A percentile compares a stretch with the other conserved stretches of the same genome.
Evolutionary conservation across 495 filamentous ascomycete genomes (phyloP).

Genomic region (Haplographium delicatum): DNA sequence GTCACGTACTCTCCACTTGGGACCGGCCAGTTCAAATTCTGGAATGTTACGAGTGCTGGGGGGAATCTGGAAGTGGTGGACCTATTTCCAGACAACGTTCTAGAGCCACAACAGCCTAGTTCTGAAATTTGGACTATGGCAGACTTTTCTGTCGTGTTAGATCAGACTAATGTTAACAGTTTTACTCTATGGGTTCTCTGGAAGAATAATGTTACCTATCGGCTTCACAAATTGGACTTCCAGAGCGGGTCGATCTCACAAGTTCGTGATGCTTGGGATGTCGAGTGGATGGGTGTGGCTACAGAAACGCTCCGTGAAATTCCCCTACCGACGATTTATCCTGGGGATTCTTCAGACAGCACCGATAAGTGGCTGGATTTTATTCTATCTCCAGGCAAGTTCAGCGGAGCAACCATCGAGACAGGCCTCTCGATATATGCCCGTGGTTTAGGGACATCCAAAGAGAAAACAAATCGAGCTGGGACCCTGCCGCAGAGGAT

Average conservation of each 20-base stretch:
- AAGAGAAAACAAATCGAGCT: slow-evolving; percentile 35
- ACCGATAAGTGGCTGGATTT: slow-evolving; percentile 66
- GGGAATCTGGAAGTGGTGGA: slow-evolving; percentile 63
- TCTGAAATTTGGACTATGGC: slow-evolving; percentile 82
- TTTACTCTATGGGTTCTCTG: slow-evolving; percentile 74
- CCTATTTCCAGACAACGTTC: slow-evolving; percentile 51
- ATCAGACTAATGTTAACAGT: slow-evolving; percentile 30
- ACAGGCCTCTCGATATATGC: slow-evolving; percentile 74
- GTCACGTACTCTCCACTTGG: slow-evolving; percentile 84
- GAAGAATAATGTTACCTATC: slow-evolving; percentile 76
- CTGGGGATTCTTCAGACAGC: slow-evolving; percentile 58
- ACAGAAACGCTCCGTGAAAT: slow-evolving; percentile 54
- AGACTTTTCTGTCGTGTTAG: slow-evolving; percentile 62
- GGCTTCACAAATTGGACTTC: slow-evolving; percentile 50
- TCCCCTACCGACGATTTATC: slow-evolving; percentile 45
- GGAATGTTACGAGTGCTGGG: slow-evolving; percentile 63
- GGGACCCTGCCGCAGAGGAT: slow-evolving; percentile 61
- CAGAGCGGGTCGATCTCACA: slow-evolving; percentile 29
- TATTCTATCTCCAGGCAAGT: slow-evolving; percentile 77
- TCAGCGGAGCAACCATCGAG: slow-evolving; percentile 70
- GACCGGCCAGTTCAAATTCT: slow-evolving; percentile 92
- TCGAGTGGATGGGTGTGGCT: slow-evolving; percentile 67
- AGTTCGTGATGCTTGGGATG: slow-evolving; percentile 53
- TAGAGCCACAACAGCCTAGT: slow-evolving; percentile 63
- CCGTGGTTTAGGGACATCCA: slow-evolving; percentile 44